phyloP scores from a whole-genome alignment of 2,329 filamentous ascomycete genomes.

The Monosporascus sp. region DNA sequence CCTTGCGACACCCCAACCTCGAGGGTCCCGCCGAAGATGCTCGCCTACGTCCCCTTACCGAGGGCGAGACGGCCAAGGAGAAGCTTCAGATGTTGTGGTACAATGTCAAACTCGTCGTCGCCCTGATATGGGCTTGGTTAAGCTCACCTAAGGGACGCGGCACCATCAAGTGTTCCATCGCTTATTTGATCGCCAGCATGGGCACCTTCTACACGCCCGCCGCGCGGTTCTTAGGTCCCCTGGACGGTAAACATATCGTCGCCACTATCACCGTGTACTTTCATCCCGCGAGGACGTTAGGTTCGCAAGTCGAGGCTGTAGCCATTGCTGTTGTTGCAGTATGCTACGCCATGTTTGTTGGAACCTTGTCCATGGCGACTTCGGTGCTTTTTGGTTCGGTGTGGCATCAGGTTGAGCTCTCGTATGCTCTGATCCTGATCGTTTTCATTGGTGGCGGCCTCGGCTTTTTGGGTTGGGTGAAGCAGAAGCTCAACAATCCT shows the following conservation, averaged over 20 bases:
- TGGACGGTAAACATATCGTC: slow-evolving; percentile 90
- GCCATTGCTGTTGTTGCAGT: slow-evolving; percentile 74
- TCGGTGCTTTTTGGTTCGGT: slow-evolving; percentile 70
- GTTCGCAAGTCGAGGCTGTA: slow-evolving; percentile 84
- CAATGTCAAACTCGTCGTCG: slow-evolving; percentile 32
- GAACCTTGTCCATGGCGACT: slow-evolving; percentile 81
- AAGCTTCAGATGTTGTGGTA: slow-evolving; percentile 29
- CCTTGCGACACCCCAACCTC: slow-evolving; percentile 50
- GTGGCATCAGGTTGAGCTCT: slow-evolving; percentile 60
- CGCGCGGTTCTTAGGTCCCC: slow-evolving; percentile 67
- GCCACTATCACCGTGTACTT: slow-evolving; percentile 94
- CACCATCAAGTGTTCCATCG: slow-evolving; percentile 85
- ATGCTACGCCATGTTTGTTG: slow-evolving; percentile 69
- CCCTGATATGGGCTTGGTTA: slow-evolving; percentile 52
- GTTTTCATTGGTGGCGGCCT: slow-evolving; percentile 82
- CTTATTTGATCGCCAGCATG: slow-evolving; percentile 80
- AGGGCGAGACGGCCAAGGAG: slow-evolving; percentile 30
- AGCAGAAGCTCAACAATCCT: slow-evolving; percentile 71
- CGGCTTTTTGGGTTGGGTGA: slow-evolving; percentile 83
- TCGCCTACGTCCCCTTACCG: slow-evolving; percentile 27
- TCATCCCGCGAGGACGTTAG: slow-evolving; percentile 78
- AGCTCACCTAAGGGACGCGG: slow-evolving; percentile 69
- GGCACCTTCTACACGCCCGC: slow-evolving; percentile 76
- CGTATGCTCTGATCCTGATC: slow-evolving; percentile 73
- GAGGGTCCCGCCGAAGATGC: slow-evolving; percentile 31